Evolutionary conservation across 352 stramenopile species (phyloP).

Genomic region (Globisporangium camurandrum): DNA sequence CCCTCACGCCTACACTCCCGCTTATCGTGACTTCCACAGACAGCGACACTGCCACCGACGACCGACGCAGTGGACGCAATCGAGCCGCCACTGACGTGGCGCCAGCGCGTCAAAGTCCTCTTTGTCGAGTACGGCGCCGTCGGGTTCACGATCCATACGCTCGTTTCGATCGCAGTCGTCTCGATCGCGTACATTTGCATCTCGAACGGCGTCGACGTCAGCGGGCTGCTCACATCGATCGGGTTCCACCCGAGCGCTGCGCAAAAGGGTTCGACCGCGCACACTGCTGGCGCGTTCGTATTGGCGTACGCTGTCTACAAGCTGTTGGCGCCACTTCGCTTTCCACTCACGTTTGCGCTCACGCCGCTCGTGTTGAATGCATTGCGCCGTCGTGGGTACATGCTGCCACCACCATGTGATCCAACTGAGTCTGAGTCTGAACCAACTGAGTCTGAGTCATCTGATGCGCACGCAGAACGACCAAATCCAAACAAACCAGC

Average conservation of each 20-base stretch:
- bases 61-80: neutral
- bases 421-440: too few relatives aligned
- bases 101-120: slow-evolving; percentile 64
- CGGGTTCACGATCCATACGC: slow-evolving; percentile 58
- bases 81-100: slow-evolving; percentile 28
- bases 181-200: slow-evolving; percentile 63
- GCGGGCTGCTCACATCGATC: slow-evolving; percentile 31
- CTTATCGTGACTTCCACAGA: neutral
- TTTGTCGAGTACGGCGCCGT: slow-evolving; percentile 73
- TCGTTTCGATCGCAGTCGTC: slow-evolving; percentile 63
- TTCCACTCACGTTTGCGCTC: slow-evolving; percentile 72
- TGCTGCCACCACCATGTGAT: slow-evolving; percentile 26
- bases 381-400: slow-evolving; percentile 58
- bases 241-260: slow-evolving; percentile 28
- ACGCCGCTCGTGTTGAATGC: slow-evolving; percentile 66
- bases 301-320: slow-evolving; percentile 82
- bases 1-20: neutral
- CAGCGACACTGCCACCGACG: neutral
- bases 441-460: too few relatives aligned
- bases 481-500: too few relatives aligned
- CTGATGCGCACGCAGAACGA: too few relatives aligned
- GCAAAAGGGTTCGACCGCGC: slow-evolving; percentile 39
- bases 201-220: slow-evolving; percentile 62
- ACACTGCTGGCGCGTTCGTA: slow-evolving; percentile 60
- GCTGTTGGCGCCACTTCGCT: slow-evolving; percentile 58